Conservation (phyloP, 108 stramenopile species). For the Craspedostauros australis region DNA sequence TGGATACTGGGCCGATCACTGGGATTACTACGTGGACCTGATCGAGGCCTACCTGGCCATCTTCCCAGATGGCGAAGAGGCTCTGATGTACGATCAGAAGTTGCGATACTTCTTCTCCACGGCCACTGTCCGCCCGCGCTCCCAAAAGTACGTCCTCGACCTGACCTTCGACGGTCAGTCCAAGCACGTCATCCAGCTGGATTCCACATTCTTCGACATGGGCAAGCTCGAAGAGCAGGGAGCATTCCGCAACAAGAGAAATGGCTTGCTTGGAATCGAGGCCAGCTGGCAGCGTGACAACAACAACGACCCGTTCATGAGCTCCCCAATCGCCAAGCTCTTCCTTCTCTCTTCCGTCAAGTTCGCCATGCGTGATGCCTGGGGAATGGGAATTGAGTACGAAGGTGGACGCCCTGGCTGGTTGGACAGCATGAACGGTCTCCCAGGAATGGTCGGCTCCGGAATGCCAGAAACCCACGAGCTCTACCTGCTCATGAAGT, state of each 20-base stretch:
- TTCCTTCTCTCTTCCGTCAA: slow-evolving; percentile 83
- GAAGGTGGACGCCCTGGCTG: slow-evolving; percentile 95
- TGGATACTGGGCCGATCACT: slow-evolving; percentile 88
- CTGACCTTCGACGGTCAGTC: slow-evolving; percentile 77
- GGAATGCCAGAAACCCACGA: slow-evolving; percentile 93
- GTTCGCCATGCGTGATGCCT: slow-evolving; percentile 92
- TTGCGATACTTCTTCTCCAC: slow-evolving; percentile 89
- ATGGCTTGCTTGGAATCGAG: slow-evolving; percentile 75
- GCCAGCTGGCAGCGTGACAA: slow-evolving; percentile 83
- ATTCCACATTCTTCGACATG: slow-evolving; percentile 66
- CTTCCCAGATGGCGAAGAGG: slow-evolving; percentile 91
- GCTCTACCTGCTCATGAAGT: slow-evolving; percentile 73
- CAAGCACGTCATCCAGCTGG: slow-evolving; percentile 84
- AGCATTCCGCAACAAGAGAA: slow-evolving; percentile 65
- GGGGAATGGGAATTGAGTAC: slow-evolving; percentile 94
- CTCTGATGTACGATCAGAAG: slow-evolving; percentile 83
- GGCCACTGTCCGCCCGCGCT: slow-evolving; percentile 81
- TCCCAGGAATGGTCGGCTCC: slow-evolving; percentile 86
- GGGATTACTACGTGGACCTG: slow-evolving; percentile 92
- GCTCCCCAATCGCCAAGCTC: slow-evolving; percentile 57
- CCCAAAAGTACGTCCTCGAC: slow-evolving; percentile 82
- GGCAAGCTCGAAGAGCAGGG: slow-evolving; percentile 75
- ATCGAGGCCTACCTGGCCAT: slow-evolving; percentile 85
- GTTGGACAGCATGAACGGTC: slow-evolving; percentile 97
- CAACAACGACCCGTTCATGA: slow-evolving; percentile 61